These are phyloP conservation scores for Wickerhamomyces ciferrii DNA, from an alignment of 805 yeast species.

Conservation along the genomic window DNA sequence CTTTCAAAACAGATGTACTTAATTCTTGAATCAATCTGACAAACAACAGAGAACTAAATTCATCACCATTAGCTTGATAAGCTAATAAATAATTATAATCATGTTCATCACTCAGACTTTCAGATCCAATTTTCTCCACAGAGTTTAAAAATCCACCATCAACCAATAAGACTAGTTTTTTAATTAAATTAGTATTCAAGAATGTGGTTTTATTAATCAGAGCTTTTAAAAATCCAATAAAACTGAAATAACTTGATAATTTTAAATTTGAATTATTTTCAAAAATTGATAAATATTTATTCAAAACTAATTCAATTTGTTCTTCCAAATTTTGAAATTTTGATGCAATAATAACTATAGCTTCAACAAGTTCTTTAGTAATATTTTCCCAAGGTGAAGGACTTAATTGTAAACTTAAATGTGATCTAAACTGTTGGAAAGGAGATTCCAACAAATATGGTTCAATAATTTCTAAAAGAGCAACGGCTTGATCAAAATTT, in stretches of 20 bases:
- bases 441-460: slow-evolving; percentile 47
- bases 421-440: slow-evolving; percentile 39
- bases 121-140: slow-evolving; percentile 25
- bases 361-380: slow-evolving; percentile 27
- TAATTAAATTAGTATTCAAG: slow-evolving; percentile 15
- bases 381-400: slow-evolving; percentile 35
- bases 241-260: slow-evolving; percentile 24
- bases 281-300: slow-evolving; percentile 19
- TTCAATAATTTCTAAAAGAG: slow-evolving; percentile 35
- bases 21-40: slow-evolving; percentile 22
- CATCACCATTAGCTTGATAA: slow-evolving; percentile 30
- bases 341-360: slow-evolving; percentile 20
- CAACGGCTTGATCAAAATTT: slow-evolving; percentile 31
- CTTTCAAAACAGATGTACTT: slow-evolving; percentile 10
- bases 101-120: slow-evolving; percentile 24
- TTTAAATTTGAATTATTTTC: slow-evolving; percentile 8
- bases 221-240: slow-evolving; percentile 33
- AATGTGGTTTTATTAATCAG: slow-evolving; percentile 13
- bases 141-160: slow-evolving; percentile 10
- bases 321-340: slow-evolving; percentile 23
- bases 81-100: slow-evolving; percentile 27
- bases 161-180: slow-evolving; percentile 22
- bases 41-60: slow-evolving; percentile 26
- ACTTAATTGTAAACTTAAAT: slow-evolving; percentile 26
- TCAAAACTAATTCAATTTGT: slow-evolving; percentile 16